Evolutionary conservation across 2,329 filamentous ascomycete genomes (phyloP), one percentile per base, ranked within the genome.

Genomic region (Colletotrichum liaoningense): DNA sequence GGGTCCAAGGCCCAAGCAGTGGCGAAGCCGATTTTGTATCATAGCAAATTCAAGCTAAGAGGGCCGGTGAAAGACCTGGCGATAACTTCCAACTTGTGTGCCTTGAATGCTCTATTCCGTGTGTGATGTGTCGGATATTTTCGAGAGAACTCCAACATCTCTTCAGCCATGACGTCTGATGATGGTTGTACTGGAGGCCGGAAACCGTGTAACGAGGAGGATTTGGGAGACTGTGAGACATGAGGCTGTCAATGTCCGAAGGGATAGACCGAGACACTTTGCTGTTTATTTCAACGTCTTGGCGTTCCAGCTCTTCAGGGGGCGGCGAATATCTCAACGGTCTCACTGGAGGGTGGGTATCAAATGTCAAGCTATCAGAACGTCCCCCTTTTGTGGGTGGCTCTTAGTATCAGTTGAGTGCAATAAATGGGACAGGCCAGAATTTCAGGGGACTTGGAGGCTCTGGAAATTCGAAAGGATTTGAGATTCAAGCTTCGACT

Each of bases 11-110:
- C 54, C 11, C 38, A 42, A 54, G 26, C 63, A 58, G 63, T 59
- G 65, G 58, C 38, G 54, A 72, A 69, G 52, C 57, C 69, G 65
- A 69, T 72, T 55, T 55, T 69, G 58, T 72, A 69, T 28, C 33
- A 59, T 71, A 71, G 49, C 65, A 56, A 63, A 69, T 49, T 59
- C 58, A 60, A 69, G 65, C 58, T 28, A 63, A 63, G 7, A 73
- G 70, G 67, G 63, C 55, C 67, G 64, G 70, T 26, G 3, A 28
- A 38, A 65, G 35, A 58, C 6, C 67, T 49, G 70, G 67, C 22
- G 11, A n/a, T 64, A 7, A 24, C 57, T 60, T 35, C 11, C 11
- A 35, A 0, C 33, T 35, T 4, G 11, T 35, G 33, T 3, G 33
- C 11, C 11, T 35, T 12, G 0, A 0, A 1, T 35, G 11, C 33